Conservation (phyloP, 768 basidiomycete genomes). For the Boletus subparvulus region DNA sequence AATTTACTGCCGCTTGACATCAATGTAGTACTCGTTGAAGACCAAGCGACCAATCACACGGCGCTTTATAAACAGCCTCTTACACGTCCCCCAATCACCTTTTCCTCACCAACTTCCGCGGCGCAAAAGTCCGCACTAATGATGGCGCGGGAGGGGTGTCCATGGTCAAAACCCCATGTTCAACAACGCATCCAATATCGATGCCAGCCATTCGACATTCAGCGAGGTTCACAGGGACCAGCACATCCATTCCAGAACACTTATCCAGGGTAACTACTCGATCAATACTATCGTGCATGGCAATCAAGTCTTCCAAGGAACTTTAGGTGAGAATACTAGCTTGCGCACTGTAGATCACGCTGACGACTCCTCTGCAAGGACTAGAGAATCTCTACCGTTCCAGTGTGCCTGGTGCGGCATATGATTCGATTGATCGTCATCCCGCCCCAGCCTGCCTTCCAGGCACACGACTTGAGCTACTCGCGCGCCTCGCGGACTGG, state of each 20-base stretch:
- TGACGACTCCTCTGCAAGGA: constrained; percentile 2
- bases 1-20: too few species aligned
- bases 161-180: too few species aligned
- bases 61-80: too few species aligned
- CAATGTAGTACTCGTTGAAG: too few species aligned
- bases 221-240: too few species aligned
- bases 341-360: not conserved
- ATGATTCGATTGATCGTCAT: constrained; percentile 19
- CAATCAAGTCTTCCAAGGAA: constrained; percentile 16
- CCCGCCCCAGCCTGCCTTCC: constrained; percentile 21
- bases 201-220: too few species aligned
- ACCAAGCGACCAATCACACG: too few species aligned
- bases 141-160: too few species aligned
- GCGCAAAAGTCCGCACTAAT: too few species aligned
- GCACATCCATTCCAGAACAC: constrained; percentile 6
- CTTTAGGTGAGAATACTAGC: constrained; percentile 6
- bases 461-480: constrained; percentile 18
- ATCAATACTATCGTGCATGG: constrained; percentile 19
- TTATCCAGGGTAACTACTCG: constrained; percentile 13
- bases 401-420: constrained; percentile 13
- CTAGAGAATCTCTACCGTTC: constrained; percentile 14
- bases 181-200: too few species aligned
- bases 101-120: too few species aligned
- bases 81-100: too few species aligned
- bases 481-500: constrained; percentile 16